Evolutionary conservation across 1,139 yeast genomes (phyloP).

Genomic region (Yamadazyma trypodendri): DNA sequence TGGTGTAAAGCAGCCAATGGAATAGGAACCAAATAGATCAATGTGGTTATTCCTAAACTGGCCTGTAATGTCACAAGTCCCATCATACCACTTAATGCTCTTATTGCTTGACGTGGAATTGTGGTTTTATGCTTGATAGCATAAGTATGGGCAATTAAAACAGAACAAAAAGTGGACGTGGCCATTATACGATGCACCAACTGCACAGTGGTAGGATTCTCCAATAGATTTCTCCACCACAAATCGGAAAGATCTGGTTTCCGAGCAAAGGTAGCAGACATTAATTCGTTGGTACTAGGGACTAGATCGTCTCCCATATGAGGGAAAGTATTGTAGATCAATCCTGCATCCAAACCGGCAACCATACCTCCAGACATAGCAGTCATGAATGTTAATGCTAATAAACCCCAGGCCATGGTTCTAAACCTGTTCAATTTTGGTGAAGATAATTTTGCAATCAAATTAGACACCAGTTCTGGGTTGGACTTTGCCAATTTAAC

Average conservation of each 20-base stretch:
- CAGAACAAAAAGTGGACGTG: constrained; percentile 70
- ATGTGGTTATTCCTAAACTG: constrained; percentile 78
- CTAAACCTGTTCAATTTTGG: constrained; percentile 62
- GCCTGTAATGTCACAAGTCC: constrained; percentile 84
- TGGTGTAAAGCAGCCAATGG: constrained; percentile 95
- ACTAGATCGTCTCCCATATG: constrained; percentile 85
- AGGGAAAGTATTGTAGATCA: constrained; percentile 94
- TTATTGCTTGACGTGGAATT: constrained; percentile 57
- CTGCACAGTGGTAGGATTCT: constrained; percentile 96
- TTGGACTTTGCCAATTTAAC: constrained; percentile 36
- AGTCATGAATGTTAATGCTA: constrained; percentile 74
- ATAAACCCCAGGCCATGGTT: constrained; percentile 51
- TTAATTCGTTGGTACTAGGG: constrained; percentile 72
- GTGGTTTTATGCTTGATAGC: constrained; percentile 54
- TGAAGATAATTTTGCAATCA: constrained; percentile 49
- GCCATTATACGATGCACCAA: constrained; percentile 87
- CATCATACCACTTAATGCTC: constrained; percentile 65
- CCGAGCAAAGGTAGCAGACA: constrained; percentile 73
- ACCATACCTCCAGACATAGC: constrained; percentile 98
- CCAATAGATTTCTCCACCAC: constrained; percentile 89
- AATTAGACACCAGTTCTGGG: constrained; percentile 54
- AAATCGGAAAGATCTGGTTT: constrained; percentile 67
- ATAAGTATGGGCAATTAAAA: constrained; percentile 65
- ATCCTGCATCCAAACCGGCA: constrained; percentile 97
- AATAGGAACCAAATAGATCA: constrained; percentile 86